Conservation (phyloP, 306 rosid genomes). For the Myrica gale region DNA sequence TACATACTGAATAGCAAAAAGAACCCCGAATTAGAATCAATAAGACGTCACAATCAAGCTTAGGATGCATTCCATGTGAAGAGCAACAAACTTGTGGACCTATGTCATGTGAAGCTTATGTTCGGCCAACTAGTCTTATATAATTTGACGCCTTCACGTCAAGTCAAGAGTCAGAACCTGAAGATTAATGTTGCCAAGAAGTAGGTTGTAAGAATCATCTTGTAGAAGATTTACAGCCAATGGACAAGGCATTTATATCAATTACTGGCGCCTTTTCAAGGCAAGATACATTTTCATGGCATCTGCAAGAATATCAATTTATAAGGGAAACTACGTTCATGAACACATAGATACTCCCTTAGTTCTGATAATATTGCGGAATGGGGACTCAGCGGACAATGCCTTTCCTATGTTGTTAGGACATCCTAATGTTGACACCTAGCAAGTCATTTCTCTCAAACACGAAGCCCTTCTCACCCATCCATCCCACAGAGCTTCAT, state of each 20-base stretch:
- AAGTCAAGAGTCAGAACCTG: neutral
- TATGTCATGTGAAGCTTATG: neutral
- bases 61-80: constrained; percentile 8
- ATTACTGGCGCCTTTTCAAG: too few species aligned
- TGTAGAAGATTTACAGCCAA: neutral
- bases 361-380: too few species aligned
- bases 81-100: constrained; percentile 9
- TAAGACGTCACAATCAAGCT: constrained; percentile 12
- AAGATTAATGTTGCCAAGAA: neutral
- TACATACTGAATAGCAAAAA: neutral
- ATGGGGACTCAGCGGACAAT: too few species aligned
- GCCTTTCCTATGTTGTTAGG: too few species aligned
- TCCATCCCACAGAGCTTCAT: neutral
- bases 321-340: too few species aligned
- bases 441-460: neutral
- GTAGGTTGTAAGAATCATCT: neutral
- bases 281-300: too few species aligned
- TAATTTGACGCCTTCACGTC: neutral
- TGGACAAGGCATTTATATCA: too few species aligned
- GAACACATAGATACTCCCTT: too few species aligned
- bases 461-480: neutral
- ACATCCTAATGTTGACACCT: too few species aligned
- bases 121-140: neutral
- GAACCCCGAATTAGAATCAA: neutral
- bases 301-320: too few species aligned